phyloP scores from a whole-genome alignment of 352 stramenopile species.

The Albugo laibachii region DNA sequence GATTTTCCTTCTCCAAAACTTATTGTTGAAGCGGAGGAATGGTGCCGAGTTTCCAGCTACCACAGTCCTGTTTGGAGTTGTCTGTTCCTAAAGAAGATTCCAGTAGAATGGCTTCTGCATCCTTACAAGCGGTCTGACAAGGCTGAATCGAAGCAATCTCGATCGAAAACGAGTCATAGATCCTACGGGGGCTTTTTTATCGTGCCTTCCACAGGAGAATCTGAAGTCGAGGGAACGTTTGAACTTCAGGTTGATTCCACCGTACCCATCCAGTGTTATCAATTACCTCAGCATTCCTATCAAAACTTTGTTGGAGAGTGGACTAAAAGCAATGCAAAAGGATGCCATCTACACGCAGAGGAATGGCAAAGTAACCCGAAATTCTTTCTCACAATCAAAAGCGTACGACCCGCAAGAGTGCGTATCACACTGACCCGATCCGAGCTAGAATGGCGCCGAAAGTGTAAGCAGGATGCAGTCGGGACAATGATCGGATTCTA shows the following conservation, averaged over 20 bases:
- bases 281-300: slow-evolving; percentile 32
- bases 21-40: slow-evolving; percentile 54
- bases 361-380: slow-evolving; percentile 81
- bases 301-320: slow-evolving; percentile 70
- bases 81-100: slow-evolving; percentile 41
- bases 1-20: slow-evolving; percentile 27
- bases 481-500: slow-evolving; percentile 85
- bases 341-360: slow-evolving; percentile 48
- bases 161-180: neutral
- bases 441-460: slow-evolving; percentile 60
- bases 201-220: slow-evolving; percentile 56
- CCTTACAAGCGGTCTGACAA: slow-evolving; percentile 6
- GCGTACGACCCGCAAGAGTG: slow-evolving; percentile 42
- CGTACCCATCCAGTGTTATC: slow-evolving; percentile 35
- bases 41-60: slow-evolving; percentile 45
- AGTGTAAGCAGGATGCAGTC: slow-evolving; percentile 67
- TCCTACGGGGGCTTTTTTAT: slow-evolving; percentile 27
- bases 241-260: slow-evolving; percentile 78
- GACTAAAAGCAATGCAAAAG: slow-evolving; percentile 25
- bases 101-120: slow-evolving; percentile 34
- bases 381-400: slow-evolving; percentile 55
- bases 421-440: slow-evolving; percentile 62
- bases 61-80: slow-evolving; percentile 23
- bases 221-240: slow-evolving; percentile 43
- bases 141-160: neutral